These are phyloP conservation scores for Aspergillus candidus DNA, from an alignment of 2,329 filamentous ascomycete species.

Conservation along the genomic window DNA sequence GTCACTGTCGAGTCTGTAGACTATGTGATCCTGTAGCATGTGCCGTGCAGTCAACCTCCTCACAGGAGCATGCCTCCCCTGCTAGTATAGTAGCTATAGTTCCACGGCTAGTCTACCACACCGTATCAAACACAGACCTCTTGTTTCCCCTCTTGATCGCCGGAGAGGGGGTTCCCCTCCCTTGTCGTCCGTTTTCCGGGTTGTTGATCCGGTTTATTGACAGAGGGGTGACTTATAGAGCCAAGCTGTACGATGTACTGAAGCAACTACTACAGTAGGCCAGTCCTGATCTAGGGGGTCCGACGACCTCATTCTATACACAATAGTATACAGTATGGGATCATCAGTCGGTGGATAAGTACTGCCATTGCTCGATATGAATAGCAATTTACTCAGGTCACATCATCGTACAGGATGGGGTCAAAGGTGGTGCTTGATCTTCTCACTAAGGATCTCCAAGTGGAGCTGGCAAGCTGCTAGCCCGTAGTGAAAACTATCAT, in stretches of 20 bases:
- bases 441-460: not conserved
- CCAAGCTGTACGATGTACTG: too few species aligned
- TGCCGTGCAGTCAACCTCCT: not conserved
- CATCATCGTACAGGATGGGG: not conserved
- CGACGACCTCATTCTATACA: too few species aligned
- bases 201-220: not conserved
- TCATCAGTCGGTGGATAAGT: too few species aligned
- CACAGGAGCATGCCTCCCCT: constrained; percentile 4
- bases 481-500: not conserved
- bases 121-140: constrained; percentile 7
- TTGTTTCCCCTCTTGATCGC: constrained; percentile 12
- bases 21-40: too few species aligned
- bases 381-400: too few species aligned
- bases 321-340: too few species aligned
- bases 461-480: not conserved
- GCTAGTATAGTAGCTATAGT: constrained; percentile 8
- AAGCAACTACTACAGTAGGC: too few species aligned
- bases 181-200: not conserved
- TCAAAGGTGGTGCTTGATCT: not conserved
- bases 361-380: too few species aligned
- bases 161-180: not conserved
- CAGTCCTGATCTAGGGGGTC: too few species aligned
- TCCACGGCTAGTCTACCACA: not conserved
- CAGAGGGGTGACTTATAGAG: not conserved
- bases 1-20: not conserved